phyloP scores from a whole-genome alignment of 2,329 filamentous ascomycete species.

The Phaeosphaeria sp. region DNA sequence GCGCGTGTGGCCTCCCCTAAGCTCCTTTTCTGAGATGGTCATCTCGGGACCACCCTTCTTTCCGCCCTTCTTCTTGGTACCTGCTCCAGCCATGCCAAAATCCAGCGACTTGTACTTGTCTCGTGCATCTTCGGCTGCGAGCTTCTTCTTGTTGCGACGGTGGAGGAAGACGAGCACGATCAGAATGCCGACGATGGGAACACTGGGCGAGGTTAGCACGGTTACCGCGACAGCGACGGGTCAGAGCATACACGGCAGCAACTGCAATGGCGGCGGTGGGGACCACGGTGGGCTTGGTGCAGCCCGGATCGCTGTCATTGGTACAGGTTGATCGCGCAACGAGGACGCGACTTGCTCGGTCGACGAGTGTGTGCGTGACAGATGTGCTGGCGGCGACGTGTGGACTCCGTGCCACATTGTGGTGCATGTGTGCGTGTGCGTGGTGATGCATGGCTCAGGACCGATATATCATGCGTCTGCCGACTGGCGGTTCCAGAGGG shows the following conservation, averaged over 20 bases:
- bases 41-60: slow-evolving; percentile 56
- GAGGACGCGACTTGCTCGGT: slow-evolving; percentile 35
- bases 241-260: slow-evolving; percentile 39
- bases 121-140: slow-evolving; percentile 77
- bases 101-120: slow-evolving; percentile 92
- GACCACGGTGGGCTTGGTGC: slow-evolving; percentile 43
- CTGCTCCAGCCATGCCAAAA: slow-evolving; percentile 75
- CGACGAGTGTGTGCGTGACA: slow-evolving; percentile 30
- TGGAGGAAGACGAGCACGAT: slow-evolving; percentile 78
- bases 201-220: slow-evolving; percentile 59
- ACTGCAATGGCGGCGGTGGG: slow-evolving; percentile 43
- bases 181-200: slow-evolving; percentile 74
- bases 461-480: slow-evolving; percentile 23
- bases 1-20: slow-evolving; percentile 46
- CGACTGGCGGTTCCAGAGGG: background rate
- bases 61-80: slow-evolving; percentile 45
- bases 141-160: slow-evolving; percentile 74
- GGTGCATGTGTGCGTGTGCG: slow-evolving; percentile 39
- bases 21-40: slow-evolving; percentile 63
- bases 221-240: background rate
- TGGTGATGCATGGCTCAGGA: slow-evolving; percentile 38
- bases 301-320: slow-evolving; percentile 41
- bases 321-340: slow-evolving; percentile 39
- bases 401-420: slow-evolving; percentile 32
- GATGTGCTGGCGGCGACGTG: slow-evolving; percentile 19